Evolutionary conservation across 345 rosid species (phyloP).

Genomic region (Murraya paniculata): DNA sequence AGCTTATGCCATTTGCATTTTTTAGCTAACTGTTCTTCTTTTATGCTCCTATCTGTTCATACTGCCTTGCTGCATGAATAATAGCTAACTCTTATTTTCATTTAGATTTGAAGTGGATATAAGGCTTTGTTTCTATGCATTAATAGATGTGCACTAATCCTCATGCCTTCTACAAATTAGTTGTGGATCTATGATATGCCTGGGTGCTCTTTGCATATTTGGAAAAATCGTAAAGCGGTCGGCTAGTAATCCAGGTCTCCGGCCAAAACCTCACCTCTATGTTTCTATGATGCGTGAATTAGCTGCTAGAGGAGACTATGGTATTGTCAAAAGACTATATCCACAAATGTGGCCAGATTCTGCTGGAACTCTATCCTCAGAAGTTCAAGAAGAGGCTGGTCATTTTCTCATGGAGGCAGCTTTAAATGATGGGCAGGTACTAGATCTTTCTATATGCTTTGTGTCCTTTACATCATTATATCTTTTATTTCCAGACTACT

Average conservation of each 20-base stretch:
- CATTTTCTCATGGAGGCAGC: constrained; percentile 86
- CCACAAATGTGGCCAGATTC: constrained; percentile 67
- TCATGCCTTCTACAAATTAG: neutral
- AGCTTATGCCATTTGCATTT: neutral
- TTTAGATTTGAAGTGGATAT: neutral
- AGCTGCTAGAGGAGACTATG: constrained; percentile 52
- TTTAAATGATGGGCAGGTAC: constrained; percentile 68
- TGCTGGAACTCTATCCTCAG: constrained; percentile 50
- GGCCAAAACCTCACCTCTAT: constrained; percentile 77
- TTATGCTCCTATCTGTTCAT: neutral
- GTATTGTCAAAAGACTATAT: constrained; percentile 53
- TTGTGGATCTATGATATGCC: constrained; percentile 15
- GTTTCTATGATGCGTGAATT: constrained; percentile 78
- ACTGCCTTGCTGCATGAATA: neutral
- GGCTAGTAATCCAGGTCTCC: constrained; percentile 38
- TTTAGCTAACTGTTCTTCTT: neutral
- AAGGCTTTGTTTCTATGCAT: neutral
- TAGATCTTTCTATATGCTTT: constrained; percentile 1
- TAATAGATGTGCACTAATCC: neutral
- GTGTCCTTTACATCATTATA: constrained; percentile 2
- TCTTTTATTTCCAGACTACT: constrained; percentile 2
- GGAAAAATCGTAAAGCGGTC: constrained; percentile 70
- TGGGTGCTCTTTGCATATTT: constrained; percentile 73
- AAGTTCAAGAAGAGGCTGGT: constrained; percentile 64
- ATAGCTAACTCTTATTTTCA: neutral